A percentile compares a stretch with the other conserved stretches of the same genome.
phyloP scores from a whole-genome alignment of 352 stramenopile genomes.

The Globisporangium viniferum region DNA sequence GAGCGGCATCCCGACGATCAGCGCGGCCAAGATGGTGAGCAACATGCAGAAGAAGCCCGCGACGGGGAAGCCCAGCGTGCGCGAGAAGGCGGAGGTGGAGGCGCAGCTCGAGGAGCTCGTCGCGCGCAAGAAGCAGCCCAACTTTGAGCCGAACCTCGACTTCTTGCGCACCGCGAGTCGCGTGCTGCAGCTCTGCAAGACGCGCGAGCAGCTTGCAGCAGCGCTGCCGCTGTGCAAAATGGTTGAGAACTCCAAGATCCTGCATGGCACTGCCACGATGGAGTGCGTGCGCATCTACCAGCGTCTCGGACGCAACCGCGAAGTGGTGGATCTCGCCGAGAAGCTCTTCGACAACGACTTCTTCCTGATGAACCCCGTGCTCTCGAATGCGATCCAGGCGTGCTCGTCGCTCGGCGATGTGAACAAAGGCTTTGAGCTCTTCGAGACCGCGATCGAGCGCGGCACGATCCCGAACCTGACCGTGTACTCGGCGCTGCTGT shows the following conservation, averaged over 20 bases:
- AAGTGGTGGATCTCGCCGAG: constrained; percentile 48
- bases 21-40: constrained; percentile 15
- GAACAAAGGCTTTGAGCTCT: constrained; percentile 59
- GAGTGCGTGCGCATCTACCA: constrained; percentile 70
- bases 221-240: constrained; percentile 58
- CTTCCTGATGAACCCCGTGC: constrained; percentile 61
- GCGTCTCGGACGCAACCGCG: constrained; percentile 38
- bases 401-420: constrained; percentile 45
- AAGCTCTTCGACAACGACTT: constrained; percentile 59
- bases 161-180: constrained; percentile 42
- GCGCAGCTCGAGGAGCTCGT: constrained; percentile 42
- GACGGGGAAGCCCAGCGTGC: constrained; percentile 8
- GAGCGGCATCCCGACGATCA: constrained; percentile 8
- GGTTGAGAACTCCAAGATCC: constrained; percentile 28
- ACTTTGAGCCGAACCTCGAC: constrained; percentile 41
- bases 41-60: constrained; percentile 10
- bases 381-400: constrained; percentile 58
- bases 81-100: constrained; percentile 15
- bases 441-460: constrained; percentile 42
- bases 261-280: constrained; percentile 46
- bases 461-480: constrained; percentile 66
- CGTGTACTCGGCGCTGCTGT: constrained; percentile 62
- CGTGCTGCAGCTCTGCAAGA: constrained; percentile 49
- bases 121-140: constrained; percentile 25
- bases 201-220: constrained; percentile 45